Percentiles rank a stretch among this genome's conserved stretches.
Evolutionary conservation across 495 filamentous ascomycete genomes (phyloP).

Genomic region (Aspergillus biplanus): DNA sequence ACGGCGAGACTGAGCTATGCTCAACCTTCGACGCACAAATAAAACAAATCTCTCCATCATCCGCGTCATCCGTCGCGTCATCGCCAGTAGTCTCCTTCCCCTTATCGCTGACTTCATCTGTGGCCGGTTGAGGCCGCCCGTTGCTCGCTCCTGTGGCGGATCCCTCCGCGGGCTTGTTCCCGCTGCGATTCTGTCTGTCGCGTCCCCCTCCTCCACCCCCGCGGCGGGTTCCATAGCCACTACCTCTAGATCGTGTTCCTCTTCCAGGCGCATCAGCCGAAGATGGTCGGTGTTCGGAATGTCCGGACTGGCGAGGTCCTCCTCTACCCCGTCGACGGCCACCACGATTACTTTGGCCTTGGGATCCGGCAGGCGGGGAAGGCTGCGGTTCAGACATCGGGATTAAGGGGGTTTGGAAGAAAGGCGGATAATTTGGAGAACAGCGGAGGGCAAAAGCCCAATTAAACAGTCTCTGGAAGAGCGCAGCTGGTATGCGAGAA

Average conservation of each 20-base stretch:
- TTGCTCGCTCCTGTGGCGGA: conserved; percentile 1
- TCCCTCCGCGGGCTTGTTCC: conserved; percentile 21
- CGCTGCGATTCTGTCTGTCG: conserved; percentile 31
- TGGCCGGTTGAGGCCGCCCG: conserved; percentile 9
- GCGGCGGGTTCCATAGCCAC: conserved; percentile 31
- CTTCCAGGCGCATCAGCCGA: conserved; percentile 29
- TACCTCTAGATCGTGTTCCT: conserved; percentile 33
- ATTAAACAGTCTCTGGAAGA: conserved; percentile 5
- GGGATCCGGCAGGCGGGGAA: conserved; percentile 31
- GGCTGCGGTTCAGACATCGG: conserved; percentile 44
- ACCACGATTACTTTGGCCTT: conserved; percentile 41
- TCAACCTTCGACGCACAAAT: conserved; percentile 89
- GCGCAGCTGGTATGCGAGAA: conserved; percentile 18
- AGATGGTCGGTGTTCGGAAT: conserved; percentile 28
- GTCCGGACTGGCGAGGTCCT: conserved; percentile 31
- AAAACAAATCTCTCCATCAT: conserved; percentile 86
- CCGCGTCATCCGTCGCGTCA: conserved; percentile 52
- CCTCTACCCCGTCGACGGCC: conserved; percentile 46
- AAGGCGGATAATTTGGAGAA: not conserved
- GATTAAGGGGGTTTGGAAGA: conserved; percentile 3
- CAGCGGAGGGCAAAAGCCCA: conserved; percentile 5
- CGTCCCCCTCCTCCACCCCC: conserved; percentile 38
- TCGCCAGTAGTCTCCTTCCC: conserved; percentile 31
- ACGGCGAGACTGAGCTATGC: conserved; percentile 85
- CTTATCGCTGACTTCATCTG: conserved; percentile 25